A percentile compares a stretch with the other conserved stretches of the same genome.
Conservation (phyloP, 768 basidiomycete species). For the Suillus tomentosus region DNA sequence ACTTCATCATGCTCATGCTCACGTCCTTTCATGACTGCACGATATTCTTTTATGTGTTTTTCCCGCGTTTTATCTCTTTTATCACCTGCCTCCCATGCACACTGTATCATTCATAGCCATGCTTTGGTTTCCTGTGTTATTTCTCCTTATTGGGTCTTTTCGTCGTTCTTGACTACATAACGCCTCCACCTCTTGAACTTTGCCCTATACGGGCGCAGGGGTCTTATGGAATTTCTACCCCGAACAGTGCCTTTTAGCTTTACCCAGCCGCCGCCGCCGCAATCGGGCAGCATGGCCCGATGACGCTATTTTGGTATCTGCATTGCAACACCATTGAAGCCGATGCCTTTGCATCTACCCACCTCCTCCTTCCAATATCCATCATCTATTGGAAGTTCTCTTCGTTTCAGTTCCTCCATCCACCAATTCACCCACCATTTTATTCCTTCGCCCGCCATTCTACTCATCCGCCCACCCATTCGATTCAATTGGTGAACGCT, state of each 20-base stretch:
- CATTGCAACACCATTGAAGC: not conserved
- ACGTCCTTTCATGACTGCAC: slow-evolving; percentile 2
- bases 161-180: slow-evolving; percentile 1
- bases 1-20: not conserved
- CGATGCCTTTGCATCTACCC: not conserved
- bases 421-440: not conserved
- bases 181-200: not conserved
- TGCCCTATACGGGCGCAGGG: not conserved
- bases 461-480: not conserved
- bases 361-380: not conserved
- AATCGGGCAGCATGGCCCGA: not conserved
- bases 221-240: not conserved
- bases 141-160: slow-evolving; percentile 9
- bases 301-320: not conserved
- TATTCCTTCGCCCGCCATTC: not conserved
- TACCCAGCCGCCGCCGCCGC: not conserved
- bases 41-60: not conserved
- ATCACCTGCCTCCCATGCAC: slow-evolving; percentile 1
- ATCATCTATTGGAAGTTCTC: not conserved
- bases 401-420: not conserved
- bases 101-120: slow-evolving; percentile 5
- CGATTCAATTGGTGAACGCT: not conserved
- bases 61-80: not conserved
- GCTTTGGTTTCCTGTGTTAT: slow-evolving; percentile 8
- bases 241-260: not conserved